Base-by-base conservation (phyloP, 148 eudicot genomes). In the Fagopyrum homotropicum region DNA sequence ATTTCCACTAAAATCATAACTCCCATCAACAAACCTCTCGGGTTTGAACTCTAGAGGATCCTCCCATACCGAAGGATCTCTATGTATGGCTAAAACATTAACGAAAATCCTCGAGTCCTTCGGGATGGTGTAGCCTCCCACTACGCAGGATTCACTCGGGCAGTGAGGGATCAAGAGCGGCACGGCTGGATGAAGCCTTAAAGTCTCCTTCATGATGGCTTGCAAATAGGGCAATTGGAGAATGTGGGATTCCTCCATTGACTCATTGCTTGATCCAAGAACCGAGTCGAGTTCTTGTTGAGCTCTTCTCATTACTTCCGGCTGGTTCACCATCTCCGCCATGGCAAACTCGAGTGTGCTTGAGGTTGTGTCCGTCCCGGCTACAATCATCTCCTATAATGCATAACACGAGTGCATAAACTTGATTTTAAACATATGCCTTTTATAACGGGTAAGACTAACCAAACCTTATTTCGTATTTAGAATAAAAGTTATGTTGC, bases 321-420 rank as follows among this genome's bases (percentile, higher is more conserved):
- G 94, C 1, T 87, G 83, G 77, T 82, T 82, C 72, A 92, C 16
- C 60, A 89, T 75, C 82, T 92, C 97, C 0, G 92, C 87, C 86
- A 89, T 79, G 3, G 88, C 83, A 11, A 76, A 87, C 50, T 89
- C 90, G 3, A 87, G 63, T 22, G 88, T 77, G 79, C 76, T 89
- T n/a, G 90, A 79, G 19, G 86, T 81, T 3, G 94, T 86, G 35
- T 89, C 94, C 0, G 94, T 85, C 9, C 92, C 94, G 1, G 88
- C 94, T 1, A 85, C 73, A 29, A 92, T 82, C 84, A 85, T 83
- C 22, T 92, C 92, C 94, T 89, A 79, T 5, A 71, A 71, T 70
- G 0, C 17, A 44, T 22, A 22, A 22, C 26, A 22, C 26, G 26
- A 22, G 26, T 22, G 26, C 26, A 22, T 22, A 22, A 22, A 22